Conservation (phyloP, 1,284 basidiomycete genomes). For the Cutaneotrichosporon mucoides region DNA sequence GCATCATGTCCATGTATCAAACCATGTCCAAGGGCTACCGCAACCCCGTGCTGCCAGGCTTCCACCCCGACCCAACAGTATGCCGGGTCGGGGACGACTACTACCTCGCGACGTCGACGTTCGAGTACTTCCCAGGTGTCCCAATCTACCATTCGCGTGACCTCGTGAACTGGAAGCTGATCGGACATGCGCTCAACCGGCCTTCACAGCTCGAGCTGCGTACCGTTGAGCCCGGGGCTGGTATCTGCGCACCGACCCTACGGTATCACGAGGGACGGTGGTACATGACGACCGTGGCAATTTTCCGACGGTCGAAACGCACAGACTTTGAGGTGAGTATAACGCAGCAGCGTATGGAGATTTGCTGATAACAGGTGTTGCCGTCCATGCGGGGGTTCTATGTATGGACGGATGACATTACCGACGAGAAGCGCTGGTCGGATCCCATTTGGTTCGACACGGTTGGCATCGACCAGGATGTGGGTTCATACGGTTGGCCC, state of each 20-base stretch:
- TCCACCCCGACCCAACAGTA: constrained; percentile 29
- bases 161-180: constrained; percentile 30
- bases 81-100: constrained; percentile 17
- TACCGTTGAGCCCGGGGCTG: constrained; percentile 18
- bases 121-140: constrained; percentile 33
- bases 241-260: constrained; percentile 30
- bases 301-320: too few species aligned
- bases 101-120: constrained; percentile 27
- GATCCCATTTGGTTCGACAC: constrained; percentile 26
- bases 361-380: background rate
- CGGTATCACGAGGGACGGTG: constrained; percentile 24
- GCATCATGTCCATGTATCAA: too few species aligned
- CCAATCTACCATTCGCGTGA: constrained; percentile 29
- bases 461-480: constrained; percentile 28
- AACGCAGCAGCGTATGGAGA: too few species aligned
- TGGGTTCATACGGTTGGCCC: constrained; percentile 9
- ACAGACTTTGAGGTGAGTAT: too few species aligned
- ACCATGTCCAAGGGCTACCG: background rate
- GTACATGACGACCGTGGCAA: constrained; percentile 24
- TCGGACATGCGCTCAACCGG: constrained; percentile 29
- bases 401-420: constrained; percentile 32
- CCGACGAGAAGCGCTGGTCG: constrained; percentile 20
- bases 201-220: constrained; percentile 26
- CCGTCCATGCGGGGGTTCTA: constrained; percentile 20
- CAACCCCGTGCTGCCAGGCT: constrained; percentile 24